Conservation (phyloP, 441 rosid genomes). For the Capsella rubella region DNA sequence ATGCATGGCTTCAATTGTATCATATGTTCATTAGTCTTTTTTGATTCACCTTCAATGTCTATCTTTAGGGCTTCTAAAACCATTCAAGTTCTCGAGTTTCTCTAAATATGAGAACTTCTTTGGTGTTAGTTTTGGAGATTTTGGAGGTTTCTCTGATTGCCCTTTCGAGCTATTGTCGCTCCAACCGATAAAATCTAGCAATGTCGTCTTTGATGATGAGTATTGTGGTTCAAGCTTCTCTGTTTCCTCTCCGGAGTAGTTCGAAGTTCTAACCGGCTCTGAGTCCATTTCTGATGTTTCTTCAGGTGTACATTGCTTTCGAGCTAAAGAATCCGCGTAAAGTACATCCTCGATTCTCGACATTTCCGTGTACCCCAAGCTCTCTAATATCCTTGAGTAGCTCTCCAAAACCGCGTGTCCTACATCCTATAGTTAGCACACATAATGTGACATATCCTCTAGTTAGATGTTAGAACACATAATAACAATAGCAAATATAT, state of each 20-base stretch:
- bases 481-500: no score
- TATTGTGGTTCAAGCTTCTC: conserved; percentile 36
- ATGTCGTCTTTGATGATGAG: conserved; percentile 47
- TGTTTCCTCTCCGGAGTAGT: conserved; percentile 47
- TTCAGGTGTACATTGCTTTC: conserved; percentile 37
- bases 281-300: conserved; percentile 35
- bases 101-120: conserved; percentile 63
- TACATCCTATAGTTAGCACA: conserved; percentile 52
- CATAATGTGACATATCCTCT: not conserved
- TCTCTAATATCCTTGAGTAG: conserved; percentile 65
- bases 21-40: not conserved
- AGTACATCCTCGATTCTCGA: conserved; percentile 62
- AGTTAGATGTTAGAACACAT: no score
- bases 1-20: not conserved
- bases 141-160: conserved; percentile 42
- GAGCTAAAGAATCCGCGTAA: conserved; percentile 48
- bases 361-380: conserved; percentile 54
- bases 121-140: conserved; percentile 31
- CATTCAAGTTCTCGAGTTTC: conserved; percentile 59
- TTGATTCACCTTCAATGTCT: conserved; percentile 43
- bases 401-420: conserved; percentile 69
- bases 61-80: conserved; percentile 60
- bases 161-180: conserved; percentile 37
- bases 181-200: conserved; percentile 75
- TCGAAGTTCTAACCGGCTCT: not conserved